A percentile compares a stretch with the other conserved stretches of the same genome.
phyloP scores from a whole-genome alignment of 2,329 filamentous ascomycete species.

The Monosporascus sp. region DNA sequence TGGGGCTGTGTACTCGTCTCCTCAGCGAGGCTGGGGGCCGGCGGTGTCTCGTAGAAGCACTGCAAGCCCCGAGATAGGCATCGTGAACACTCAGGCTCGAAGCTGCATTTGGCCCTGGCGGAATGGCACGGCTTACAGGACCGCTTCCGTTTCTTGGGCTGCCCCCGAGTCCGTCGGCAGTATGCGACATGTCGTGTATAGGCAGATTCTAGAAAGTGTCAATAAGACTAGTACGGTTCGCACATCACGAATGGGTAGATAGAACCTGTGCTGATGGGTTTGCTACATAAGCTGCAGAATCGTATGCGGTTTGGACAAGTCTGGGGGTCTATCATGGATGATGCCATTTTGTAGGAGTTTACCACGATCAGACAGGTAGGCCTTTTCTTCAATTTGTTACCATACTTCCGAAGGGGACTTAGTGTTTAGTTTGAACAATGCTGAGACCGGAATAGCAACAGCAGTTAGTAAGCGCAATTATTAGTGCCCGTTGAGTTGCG shows the following conservation, averaged over 20 bases:
- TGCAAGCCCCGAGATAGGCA: slow-evolving; percentile 14
- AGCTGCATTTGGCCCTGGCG: slow-evolving; percentile 21
- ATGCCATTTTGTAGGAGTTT: too few species aligned
- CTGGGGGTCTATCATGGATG: not conserved
- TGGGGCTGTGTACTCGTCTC: not conserved
- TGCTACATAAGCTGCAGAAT: slow-evolving; percentile 19
- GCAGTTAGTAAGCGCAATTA: too few species aligned
- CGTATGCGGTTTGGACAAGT: slow-evolving; percentile 5
- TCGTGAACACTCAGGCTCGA: slow-evolving; percentile 17
- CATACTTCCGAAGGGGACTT: too few species aligned
- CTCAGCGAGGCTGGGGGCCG: not conserved
- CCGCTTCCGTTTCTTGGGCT: slow-evolving; percentile 16
- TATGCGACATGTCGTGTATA: slow-evolving; percentile 22
- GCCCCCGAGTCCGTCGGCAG: slow-evolving; percentile 14
- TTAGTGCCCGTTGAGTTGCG: too few species aligned
- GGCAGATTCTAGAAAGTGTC: slow-evolving; percentile 13
- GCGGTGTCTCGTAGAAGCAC: slow-evolving; percentile 17
- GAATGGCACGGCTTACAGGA: slow-evolving; percentile 21
- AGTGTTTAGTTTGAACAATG: too few species aligned
- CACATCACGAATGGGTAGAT: not conserved
- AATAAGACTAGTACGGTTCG: not conserved
- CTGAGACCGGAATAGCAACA: too few species aligned
- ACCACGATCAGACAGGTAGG: too few species aligned
- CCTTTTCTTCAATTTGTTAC: too few species aligned
- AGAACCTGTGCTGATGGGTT: slow-evolving; percentile 19